Conservation (phyloP, 257 asterid genomes). For the Thymus mandschuricus region DNA sequence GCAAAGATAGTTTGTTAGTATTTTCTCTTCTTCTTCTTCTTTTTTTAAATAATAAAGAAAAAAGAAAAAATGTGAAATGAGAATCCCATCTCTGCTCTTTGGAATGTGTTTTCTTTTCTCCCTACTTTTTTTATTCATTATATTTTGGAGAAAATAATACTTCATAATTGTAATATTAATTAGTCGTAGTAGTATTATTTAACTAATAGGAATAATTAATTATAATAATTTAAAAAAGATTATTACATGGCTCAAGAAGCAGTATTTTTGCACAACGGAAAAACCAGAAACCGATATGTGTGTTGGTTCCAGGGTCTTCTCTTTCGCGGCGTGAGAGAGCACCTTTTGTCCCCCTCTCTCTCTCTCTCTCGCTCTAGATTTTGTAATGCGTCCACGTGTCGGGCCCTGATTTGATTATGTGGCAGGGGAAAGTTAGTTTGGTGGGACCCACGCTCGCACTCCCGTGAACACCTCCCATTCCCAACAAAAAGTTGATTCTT, state of each 20-base stretch:
- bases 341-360: background rate
- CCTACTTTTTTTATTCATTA: background rate
- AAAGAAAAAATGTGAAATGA: background rate
- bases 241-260: conserved; percentile 31
- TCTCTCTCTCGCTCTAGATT: background rate
- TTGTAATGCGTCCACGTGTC: background rate
- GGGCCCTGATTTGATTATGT: conserved; percentile 1
- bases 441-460: conserved; percentile 27
- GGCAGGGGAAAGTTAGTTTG: conserved; percentile 23
- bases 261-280: background rate
- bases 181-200: too few relatives aligned
- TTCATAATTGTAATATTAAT: too few relatives aligned
- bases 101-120: background rate
- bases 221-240: too few relatives aligned
- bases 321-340: background rate
- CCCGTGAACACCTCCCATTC: conserved; percentile 44
- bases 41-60: background rate
- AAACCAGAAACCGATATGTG: too few relatives aligned
- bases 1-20: background rate
- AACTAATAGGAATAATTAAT: too few relatives aligned
- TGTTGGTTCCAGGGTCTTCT: conserved; percentile 32
- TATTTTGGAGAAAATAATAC: background rate
- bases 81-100: background rate
- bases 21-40: background rate
- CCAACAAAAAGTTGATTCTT: conserved; percentile 20